Evolutionary conservation across 805 yeast genomes (phyloP).

Genomic region (Metschnikowia baotianmanensis): DNA sequence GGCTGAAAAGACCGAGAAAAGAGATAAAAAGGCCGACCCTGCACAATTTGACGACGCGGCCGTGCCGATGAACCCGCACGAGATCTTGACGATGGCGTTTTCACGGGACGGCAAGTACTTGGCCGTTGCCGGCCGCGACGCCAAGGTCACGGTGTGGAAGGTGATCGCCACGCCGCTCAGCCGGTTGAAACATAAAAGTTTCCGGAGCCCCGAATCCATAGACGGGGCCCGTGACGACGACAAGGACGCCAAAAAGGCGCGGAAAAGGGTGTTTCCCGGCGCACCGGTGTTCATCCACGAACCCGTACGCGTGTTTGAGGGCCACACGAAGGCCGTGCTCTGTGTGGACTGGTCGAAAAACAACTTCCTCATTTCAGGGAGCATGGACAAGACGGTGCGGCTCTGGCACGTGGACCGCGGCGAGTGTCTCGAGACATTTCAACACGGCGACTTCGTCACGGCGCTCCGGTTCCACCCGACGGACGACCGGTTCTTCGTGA

Average conservation of each 20-base stretch:
- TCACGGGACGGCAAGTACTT: conserved; percentile 76
- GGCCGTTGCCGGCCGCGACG: conserved; percentile 82
- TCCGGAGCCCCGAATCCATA: conserved; percentile 19
- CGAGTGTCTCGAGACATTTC: conserved; percentile 60
- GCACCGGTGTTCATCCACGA: conserved; percentile 78
- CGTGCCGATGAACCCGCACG: conserved; percentile 28
- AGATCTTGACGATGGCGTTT: conserved; percentile 75
- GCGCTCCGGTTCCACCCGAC: conserved; percentile 74
- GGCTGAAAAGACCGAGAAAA: no score
- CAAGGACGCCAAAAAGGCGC: conserved; percentile 16
- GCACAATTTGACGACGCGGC: conserved; percentile 4
- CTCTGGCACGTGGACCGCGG: conserved; percentile 81
- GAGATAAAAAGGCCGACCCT: not conserved
- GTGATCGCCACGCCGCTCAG: conserved; percentile 73
- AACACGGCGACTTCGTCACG: conserved; percentile 81
- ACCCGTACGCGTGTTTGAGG: conserved; percentile 60
- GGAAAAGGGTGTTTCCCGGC: conserved; percentile 32
- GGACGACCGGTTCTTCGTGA: conserved; percentile 83
- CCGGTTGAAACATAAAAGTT: conserved; percentile 45
- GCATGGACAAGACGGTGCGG: conserved; percentile 80
- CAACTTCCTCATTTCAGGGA: conserved; percentile 72
- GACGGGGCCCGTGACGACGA: conserved; percentile 3
- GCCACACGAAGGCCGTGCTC: conserved; percentile 70
- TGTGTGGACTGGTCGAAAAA: conserved; percentile 86
- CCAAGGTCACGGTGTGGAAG: conserved; percentile 70